Evolutionary conservation across 176 grass and related monocot species (phyloP), one percentile per base, ranked within the genome.

Genomic region (Typha latifolia): DNA sequence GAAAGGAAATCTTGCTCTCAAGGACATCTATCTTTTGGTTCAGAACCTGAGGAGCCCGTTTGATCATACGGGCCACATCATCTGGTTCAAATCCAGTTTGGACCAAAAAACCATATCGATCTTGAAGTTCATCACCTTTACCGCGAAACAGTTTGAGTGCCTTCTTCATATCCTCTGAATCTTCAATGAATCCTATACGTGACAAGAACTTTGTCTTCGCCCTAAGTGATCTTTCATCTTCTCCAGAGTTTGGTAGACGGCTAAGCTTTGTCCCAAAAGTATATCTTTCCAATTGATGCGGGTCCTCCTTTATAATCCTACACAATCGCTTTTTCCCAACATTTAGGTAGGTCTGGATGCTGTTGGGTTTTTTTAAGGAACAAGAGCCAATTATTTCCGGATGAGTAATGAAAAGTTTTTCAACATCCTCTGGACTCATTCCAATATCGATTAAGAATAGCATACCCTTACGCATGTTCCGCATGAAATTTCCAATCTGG

Each of bases 81-180:
- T 80, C 43, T 12, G 61, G 77, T 29, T 82, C 69, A 19, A 90
- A 16, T 50, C 87, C 87, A 16, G 69, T 27, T 62, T 63, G 77
- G 62, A 90, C 79, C 51, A 90, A 53, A 49, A 83, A 90, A 29
- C 82, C 56, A 66, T 68, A 90, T 5, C 82, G 79, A 49, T 74
- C 55, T 71, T 90, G 76, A 47, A 86, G 87, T 47, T 90, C 76
- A 32, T 71, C 69, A 61, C 87, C 87, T 78, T 82, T 90, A 14
- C 87, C 87, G 59, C 87, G 82, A 69, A 82, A 85, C 6, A 3
- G 1, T 61, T 79, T 82, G 12, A 82, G 62, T 74, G 82, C 87
- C 79, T 77, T 82, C 29, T 74, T 64, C 71, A 90, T 82, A 29
- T 80, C 76, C 43, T 77, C 49, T 51, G 87, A 90, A 4, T 70